Evolutionary conservation across 208 protist species (phyloP), one percentile per base, ranked within the genome.

Genomic region (Crithidia sp.): DNA sequence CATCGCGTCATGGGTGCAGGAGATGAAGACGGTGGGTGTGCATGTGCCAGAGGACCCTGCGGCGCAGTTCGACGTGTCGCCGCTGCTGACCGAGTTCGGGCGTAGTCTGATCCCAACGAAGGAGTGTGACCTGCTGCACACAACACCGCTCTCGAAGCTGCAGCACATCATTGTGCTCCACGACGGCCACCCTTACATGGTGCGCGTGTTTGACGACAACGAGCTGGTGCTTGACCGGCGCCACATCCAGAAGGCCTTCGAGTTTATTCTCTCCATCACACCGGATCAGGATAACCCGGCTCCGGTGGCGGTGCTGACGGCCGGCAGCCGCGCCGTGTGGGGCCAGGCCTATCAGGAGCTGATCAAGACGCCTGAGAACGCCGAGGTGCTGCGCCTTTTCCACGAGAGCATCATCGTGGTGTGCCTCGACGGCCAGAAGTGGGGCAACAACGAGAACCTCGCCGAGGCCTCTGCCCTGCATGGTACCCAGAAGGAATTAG

Each of bases 231-330:
- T 88, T 17, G 81, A 90, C 41, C 79, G 83, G 28, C 63, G 65
- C 0, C 36, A 86, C 16, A 87, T 96, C 37, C 82, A 92, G 67
- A 76, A 81, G 40, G 84, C 85, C 17, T 86, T 96, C 56, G 89
- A 96, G 67, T 71, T 89, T 17, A 86, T 96, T 40, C 81, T 96
- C 10, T 83, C 83, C 49, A 87, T 93, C 45, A 96, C 89, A 3
- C 89, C 89, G 4, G 89, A 94, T 43, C 50, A 75, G 41, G 92
- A 96, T 77, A 93, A 96, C 70, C 82, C 88, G 53, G 73, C 92
- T 13, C 85, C 92, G 10, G 89, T 95, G 17, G 88, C 88, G n/a
- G 88, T 96, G 52, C 85, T 96, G 60, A 96, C 92, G 9, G 89
- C 92, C 7, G 87, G 85, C 44, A 94, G 71, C 67, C 92, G 92